Base-by-base conservation (phyloP, 2,329 filamentous ascomycete species). In the Clonostachys sp. region DNA sequence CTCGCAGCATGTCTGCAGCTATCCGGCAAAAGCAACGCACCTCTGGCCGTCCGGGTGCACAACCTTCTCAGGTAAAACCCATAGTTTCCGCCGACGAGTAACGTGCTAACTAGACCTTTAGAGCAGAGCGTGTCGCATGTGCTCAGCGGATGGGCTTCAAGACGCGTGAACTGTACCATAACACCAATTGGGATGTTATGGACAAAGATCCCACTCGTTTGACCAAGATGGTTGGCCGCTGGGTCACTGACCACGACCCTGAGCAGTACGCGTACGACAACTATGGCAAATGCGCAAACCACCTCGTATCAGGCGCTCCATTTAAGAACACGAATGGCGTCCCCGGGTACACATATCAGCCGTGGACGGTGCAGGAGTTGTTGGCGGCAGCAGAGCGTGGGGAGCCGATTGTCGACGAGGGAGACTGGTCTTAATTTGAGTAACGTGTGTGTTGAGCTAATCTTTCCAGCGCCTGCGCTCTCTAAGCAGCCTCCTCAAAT, bases 291-390 rank as follows among this genome's bases (percentile, higher is more conserved):
- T 59, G 53, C 7, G 45, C 55, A 5, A 47, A 45, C 5, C 55
- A 62, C 44, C 34, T 65, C 7, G 46, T 53, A 13, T 45, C 45
- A 12, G 60, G 54, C 2, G 42, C 34, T 8, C 41, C 54, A 1
- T 66, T 66, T 33, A 49, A 59, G 17, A 63, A 61, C 35, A 63
- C 57, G 2, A 66, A 66, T 45, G 48, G 57, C 7, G 58, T 58
- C 1, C 48, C 44, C 3, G 61, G 58, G 5, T 51, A 64, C 44
- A 50, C 53, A 3, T 61, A 51, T 47, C 42, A 60, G 34, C 52
- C 55, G 12, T 65, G 62, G 62, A 60, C 56, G 18, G 45, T 48
- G 20, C 20, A 24, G 40, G 24, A 30, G 24, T 10, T 30, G 24
- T 30, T 30, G 24, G 24, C 24, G 6, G 24, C 24, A 30, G 24